A percentile compares a stretch with the other conserved stretches of the same genome.
These are phyloP conservation scores for Domatiomyces globalis DNA, from an alignment of 2,329 filamentous ascomycete species.

Conservation along the genomic window DNA sequence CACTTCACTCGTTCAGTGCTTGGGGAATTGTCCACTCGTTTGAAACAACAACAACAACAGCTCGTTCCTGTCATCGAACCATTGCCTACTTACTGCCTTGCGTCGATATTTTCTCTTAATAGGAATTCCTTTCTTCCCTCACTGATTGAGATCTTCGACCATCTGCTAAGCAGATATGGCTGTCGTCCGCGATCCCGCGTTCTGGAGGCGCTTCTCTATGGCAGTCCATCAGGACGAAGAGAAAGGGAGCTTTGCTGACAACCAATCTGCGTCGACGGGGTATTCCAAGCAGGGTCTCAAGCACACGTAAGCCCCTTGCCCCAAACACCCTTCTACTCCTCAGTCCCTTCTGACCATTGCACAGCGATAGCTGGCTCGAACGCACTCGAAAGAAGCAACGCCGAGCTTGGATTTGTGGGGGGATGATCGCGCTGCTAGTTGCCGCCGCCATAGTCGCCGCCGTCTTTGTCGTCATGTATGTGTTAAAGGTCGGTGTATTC, in stretches of 20 bases:
- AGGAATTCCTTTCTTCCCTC: no score
- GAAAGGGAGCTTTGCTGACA: constrained; percentile 11
- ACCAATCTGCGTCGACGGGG: constrained; percentile 6
- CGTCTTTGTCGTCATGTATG: constrained; percentile 11
- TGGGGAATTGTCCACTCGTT: not conserved
- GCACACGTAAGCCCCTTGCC: constrained; percentile 15
- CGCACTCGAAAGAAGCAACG: constrained; percentile 36
- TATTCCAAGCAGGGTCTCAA: constrained; percentile 7
- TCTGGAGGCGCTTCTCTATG: constrained; percentile 46
- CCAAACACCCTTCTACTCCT: not conserved
- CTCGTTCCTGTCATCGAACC: no score
- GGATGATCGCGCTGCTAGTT: constrained; percentile 18
- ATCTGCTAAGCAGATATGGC: constrained; percentile 25
- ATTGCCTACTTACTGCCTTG: not conserved
- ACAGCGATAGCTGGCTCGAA: constrained; percentile 41
- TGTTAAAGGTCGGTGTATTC: constrained; percentile 11
- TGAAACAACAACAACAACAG: not conserved
- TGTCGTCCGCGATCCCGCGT: constrained; percentile 42
- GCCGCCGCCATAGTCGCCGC: constrained; percentile 6
- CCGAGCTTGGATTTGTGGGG: constrained; percentile 33
- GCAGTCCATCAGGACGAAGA: constrained; percentile 45
- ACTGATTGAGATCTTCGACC: not conserved
- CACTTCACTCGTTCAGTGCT: not conserved
- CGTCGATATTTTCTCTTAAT: not conserved
- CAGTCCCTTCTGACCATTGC: not conserved